Evolutionary conservation across 2,329 filamentous ascomycete genomes (phyloP), one percentile per base, ranked within the genome.

Genomic region (Stagonosporopsis vannaccii): DNA sequence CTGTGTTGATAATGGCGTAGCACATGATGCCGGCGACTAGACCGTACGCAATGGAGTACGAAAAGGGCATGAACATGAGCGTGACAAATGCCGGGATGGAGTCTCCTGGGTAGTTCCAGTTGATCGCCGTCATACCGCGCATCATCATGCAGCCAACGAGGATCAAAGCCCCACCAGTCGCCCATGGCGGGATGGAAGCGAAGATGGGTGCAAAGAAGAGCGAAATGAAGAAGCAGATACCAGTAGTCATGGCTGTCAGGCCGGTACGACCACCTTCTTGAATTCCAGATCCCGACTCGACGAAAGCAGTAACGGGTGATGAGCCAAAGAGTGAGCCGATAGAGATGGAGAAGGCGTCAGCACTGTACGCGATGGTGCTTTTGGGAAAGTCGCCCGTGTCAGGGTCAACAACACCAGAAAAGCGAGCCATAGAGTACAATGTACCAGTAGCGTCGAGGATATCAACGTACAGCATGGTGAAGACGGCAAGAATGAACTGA

Each of bases 121-220:
- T 96, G 80, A 96, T 93, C 59, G 94, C 89, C 2, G 84, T 85
- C 9, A 90, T 90, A 1, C 90, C 84, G 58, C 86, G 85, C 61
- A 89, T 87, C 92, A 96, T 96, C 85, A 96, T 89, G 35, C 88
- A 87, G 15, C 92, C 92, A 47, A 96, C 90, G 39, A 96, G 85
- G 65, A 96, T 84, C 22, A 96, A 83, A n/a, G 92, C 92, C 72
- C 90, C 92, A 39, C 92, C 92, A 0, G 92, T 96, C 1, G 92
- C 92, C 90, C 91, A 96, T 0, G 91, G 88, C 3, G 92, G 92
- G 54, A 96, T 95, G 0, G 90, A 93, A 5, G 92, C 91, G 70
- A 96, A 96, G 55, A 96, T 94, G 0, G 92, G 92, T 0, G 91
- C 91, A 72, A 96, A 96, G 82, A 96, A 96, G 57, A 96, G 84